A percentile compares a stretch with the other conserved stretches of the same genome.
Evolutionary conservation across 148 eudicot genomes (phyloP).

Genomic region (Gaultheria prostrata): DNA sequence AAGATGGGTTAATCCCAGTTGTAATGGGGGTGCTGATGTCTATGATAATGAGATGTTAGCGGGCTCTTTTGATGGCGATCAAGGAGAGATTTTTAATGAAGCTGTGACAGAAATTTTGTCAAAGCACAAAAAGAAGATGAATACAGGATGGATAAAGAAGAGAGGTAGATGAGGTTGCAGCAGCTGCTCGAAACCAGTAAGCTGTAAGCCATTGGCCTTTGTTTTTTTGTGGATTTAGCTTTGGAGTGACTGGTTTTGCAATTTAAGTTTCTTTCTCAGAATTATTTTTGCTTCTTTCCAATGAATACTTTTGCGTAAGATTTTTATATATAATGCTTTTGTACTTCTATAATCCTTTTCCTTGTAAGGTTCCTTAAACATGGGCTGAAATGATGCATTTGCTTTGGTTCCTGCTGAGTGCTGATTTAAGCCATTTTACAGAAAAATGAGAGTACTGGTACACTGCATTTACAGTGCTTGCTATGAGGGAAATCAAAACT

Average conservation of each 20-base stretch:
- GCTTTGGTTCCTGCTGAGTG: neutral
- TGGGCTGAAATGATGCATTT: neutral
- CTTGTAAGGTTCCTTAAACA: neutral
- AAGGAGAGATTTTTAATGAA: neutral
- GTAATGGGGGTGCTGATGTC: neutral
- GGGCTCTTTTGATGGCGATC: neutral
- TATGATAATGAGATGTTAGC: neutral
- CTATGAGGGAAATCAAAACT: neutral
- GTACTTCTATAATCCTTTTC: neutral
- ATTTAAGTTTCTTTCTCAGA: neutral
- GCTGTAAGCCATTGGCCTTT: neutral
- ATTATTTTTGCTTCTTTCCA: neutral
- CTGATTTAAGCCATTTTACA: neutral
- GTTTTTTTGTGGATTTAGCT: neutral
- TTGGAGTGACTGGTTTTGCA: neutral
- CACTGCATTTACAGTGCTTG: neutral
- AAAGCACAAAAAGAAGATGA: neutral
- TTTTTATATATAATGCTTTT: neutral
- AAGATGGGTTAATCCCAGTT: neutral
- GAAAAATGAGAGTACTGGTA: neutral
- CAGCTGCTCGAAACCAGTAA: neutral
- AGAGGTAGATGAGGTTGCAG: neutral
- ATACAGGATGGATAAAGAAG: neutral
- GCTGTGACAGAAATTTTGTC: neutral
- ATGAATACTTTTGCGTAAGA: neutral